Base-by-base conservation (phyloP, 306 rosid species). In the Cucumis melo region DNA sequence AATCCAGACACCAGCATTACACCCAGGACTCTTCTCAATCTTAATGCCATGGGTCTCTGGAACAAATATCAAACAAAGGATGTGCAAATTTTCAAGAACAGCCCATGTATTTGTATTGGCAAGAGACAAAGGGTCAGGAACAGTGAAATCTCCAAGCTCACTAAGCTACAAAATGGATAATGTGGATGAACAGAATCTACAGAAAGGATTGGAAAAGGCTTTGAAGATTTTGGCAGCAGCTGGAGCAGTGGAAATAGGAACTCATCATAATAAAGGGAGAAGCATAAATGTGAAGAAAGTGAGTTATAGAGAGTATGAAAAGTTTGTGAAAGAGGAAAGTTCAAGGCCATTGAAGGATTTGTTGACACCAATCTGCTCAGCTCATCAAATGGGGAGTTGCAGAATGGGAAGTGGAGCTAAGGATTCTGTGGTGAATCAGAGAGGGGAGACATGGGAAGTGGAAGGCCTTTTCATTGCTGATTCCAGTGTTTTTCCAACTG, bases 331-430 rank as follows among this genome's bases (percentile, higher is more conserved):
- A 44, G 90, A 88, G 84, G 98, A 92, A 72, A 92, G 98, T 65
- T 81, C 89, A 48, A 85, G 93, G 82, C 56, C 87, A 36, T 66
- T 92, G 20, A 80, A 60, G 63, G 90, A 87, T 24, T 77, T 86
- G 75, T 50, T 80, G 6, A 81, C 89, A 0, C 89, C 91, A 6
- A 38, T 92, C 46, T 87, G 96, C 60, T 92, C 94, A 0, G 96
- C 98, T 0, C 94, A 92, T 80, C 98, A 92, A 76, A 92, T 90
- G 98, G 96, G 98, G 66, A 89, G 94, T 73, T 90, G 96, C 55
- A 42, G 92, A 80, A 92, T 90, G 96, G 98, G 98, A 8, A 36
- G 66, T 7, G 82, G 83, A 58, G 66, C 87, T 2, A 83, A 80
- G 80, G 79, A 74, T 32, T 92, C 96, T 2, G 94, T 38, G 34